A percentile compares a stretch with the other conserved stretches of the same genome.
phyloP scores from a whole-genome alignment of 768 basidiomycete species.

The Boletus subparvulus region DNA sequence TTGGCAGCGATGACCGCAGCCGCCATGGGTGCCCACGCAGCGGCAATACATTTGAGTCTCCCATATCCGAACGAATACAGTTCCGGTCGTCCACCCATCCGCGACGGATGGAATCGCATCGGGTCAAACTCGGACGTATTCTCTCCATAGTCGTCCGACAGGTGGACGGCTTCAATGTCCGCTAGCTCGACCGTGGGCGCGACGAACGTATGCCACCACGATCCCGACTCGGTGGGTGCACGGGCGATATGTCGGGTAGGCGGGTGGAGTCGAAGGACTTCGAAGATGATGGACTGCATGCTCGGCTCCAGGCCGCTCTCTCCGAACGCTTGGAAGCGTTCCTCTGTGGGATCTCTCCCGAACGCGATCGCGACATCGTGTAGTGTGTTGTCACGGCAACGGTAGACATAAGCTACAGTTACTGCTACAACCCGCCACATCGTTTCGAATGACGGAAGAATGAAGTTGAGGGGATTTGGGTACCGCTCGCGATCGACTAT shows the following conservation, averaged over 20 bases:
- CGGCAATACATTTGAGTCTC: constrained; percentile 39
- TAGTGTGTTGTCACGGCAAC: constrained; percentile 22
- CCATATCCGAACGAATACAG: constrained; percentile 49
- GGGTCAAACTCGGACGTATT: constrained; percentile 47
- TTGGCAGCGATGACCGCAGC: constrained; percentile 48
- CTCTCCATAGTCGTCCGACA: constrained; percentile 25
- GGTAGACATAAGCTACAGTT: constrained; percentile 34
- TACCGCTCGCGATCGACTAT: constrained; percentile 31
- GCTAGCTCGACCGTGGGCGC: constrained; percentile 19
- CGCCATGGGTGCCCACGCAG: constrained; percentile 57
- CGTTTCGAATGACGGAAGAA: constrained; percentile 63
- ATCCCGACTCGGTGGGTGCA: background rate
- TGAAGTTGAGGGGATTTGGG: constrained; percentile 47
- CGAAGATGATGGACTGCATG: constrained; percentile 27
- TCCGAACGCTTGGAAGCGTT: constrained; percentile 14
- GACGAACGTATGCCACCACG: constrained; percentile 17
- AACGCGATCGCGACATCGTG: constrained; percentile 27
- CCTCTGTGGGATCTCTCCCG: constrained; percentile 24
- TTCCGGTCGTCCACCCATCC: constrained; percentile 21
- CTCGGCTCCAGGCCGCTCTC: constrained; percentile 14
- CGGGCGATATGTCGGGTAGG: constrained; percentile 28
- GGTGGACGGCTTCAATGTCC: constrained; percentile 23
- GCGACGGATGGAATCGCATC: constrained; percentile 36
- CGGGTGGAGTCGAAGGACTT: constrained; percentile 31
- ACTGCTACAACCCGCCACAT: constrained; percentile 63